Evolutionary conservation across 139 green algal species (phyloP).

Genomic region (Tetratostichococcus sp.): DNA sequence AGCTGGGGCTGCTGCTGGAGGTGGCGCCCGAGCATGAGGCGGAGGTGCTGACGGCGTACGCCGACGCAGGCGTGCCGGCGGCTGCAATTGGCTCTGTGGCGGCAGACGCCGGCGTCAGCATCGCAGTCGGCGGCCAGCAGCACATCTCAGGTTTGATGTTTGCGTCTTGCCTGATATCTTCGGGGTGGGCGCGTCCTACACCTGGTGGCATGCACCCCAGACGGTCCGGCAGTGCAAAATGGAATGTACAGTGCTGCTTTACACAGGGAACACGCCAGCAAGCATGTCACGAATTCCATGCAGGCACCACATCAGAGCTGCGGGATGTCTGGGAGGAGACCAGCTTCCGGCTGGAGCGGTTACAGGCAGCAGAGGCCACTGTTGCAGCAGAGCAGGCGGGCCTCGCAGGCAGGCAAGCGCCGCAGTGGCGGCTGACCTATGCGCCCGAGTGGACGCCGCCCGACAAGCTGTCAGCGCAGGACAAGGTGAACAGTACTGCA

Average conservation of each 20-base stretch:
- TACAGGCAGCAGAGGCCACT: conserved; percentile 74
- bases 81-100: conserved; percentile 57
- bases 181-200: too few species aligned
- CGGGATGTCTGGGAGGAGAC: conserved; percentile 93
- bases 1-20: conserved; percentile 94
- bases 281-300: conserved; percentile 6
- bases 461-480: conserved; percentile 47
- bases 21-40: conserved; percentile 54
- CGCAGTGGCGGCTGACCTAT: conserved; percentile 82
- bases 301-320: conserved; percentile 48
- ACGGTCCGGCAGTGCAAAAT: too few species aligned
- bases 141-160: conserved; percentile 27
- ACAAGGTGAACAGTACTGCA: conserved; percentile 55
- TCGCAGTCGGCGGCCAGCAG: conserved; percentile 58
- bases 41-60: conserved; percentile 62
- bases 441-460: conserved; percentile 66
- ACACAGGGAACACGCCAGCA: too few species aligned
- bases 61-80: conserved; percentile 56
- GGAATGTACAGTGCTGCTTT: too few species aligned
- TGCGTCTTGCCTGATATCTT: too few species aligned
- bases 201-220: too few species aligned
- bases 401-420: conserved; percentile 47
- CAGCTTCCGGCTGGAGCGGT: conserved; percentile 85
- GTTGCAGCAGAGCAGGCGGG: conserved; percentile 74
- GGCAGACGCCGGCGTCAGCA: conserved; percentile 14